Conservation (phyloP, 2,329 filamentous ascomycete species). For the Aspergillus chevalieri region DNA sequence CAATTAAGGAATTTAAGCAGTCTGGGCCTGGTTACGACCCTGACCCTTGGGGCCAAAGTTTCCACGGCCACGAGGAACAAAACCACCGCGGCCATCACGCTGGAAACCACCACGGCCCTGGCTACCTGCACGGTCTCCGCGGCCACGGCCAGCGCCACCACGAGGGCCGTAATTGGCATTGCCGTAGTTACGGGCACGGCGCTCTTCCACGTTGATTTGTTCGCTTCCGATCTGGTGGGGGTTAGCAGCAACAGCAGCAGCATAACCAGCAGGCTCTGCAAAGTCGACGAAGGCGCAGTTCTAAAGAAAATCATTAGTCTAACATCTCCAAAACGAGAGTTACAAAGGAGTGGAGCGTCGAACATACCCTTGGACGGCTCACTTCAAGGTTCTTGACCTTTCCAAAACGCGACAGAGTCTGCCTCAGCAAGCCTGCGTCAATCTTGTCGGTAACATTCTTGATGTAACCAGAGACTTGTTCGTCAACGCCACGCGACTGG, state of each 20-base stretch:
- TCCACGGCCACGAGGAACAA: slow-evolving; percentile 58
- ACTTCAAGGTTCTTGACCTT: slow-evolving; percentile 60
- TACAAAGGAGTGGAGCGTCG: background rate
- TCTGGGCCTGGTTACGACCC: slow-evolving; percentile 40
- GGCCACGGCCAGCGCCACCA: slow-evolving; percentile 59
- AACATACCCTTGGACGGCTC: slow-evolving; percentile 65
- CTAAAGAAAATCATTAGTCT: slow-evolving; percentile 41
- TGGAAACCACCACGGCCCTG: slow-evolving; percentile 63
- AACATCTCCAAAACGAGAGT: background rate
- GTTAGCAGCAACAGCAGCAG: slow-evolving; percentile 75
- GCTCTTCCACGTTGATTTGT: slow-evolving; percentile 80
- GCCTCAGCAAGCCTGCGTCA: slow-evolving; percentile 64
- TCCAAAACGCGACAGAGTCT: slow-evolving; percentile 63
- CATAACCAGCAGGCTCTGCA: slow-evolving; percentile 70
- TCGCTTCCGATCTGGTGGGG: slow-evolving; percentile 79
- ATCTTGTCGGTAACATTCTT: slow-evolving; percentile 94
- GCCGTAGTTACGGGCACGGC: slow-evolving; percentile 69
- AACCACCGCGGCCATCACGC: slow-evolving; percentile 63
- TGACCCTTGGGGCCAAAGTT: slow-evolving; percentile 43
- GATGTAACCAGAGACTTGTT: slow-evolving; percentile 81
- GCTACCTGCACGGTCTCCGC: slow-evolving; percentile 60
- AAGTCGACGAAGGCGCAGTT: slow-evolving; percentile 98
- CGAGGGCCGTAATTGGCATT: slow-evolving; percentile 58
- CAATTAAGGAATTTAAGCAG: slow-evolving; percentile 27
- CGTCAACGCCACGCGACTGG: slow-evolving; percentile 65